Percentiles rank a stretch among this genome's conserved stretches.
Evolutionary conservation across 2,329 filamentous ascomycete species (phyloP).

Genomic region (Camillea tinctor): DNA sequence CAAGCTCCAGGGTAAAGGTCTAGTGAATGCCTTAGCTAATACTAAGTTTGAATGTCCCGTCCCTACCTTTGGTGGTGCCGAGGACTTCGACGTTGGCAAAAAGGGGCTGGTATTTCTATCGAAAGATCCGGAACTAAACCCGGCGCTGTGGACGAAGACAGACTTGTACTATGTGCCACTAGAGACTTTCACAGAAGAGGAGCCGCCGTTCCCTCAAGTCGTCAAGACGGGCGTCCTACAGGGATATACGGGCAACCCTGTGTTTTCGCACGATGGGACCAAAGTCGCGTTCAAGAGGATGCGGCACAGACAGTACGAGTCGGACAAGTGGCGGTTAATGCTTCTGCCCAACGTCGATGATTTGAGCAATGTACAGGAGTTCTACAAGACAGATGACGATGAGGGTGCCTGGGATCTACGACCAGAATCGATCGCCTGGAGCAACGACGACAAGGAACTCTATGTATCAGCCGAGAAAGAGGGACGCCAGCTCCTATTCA

Average conservation of each 20-base stretch:
- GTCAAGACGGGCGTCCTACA: slow-evolving; percentile 56
- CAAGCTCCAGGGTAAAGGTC: slow-evolving; percentile 41
- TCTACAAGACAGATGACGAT: slow-evolving; percentile 61
- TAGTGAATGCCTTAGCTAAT: slow-evolving; percentile 64
- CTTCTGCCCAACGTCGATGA: slow-evolving; percentile 61
- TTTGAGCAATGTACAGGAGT: slow-evolving; percentile 58
- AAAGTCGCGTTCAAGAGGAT: slow-evolving; percentile 77
- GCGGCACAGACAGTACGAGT: slow-evolving; percentile 74
- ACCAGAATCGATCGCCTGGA: slow-evolving; percentile 58
- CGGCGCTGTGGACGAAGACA: slow-evolving; percentile 75
- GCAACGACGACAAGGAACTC: slow-evolving; percentile 58
- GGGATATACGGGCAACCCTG: slow-evolving; percentile 65
- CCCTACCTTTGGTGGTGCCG: slow-evolving; percentile 73
- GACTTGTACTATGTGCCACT: slow-evolving; percentile 75
- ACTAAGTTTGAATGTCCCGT: slow-evolving; percentile 65
- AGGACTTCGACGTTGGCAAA: slow-evolving; percentile 74
- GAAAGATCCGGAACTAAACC: slow-evolving; percentile 69
- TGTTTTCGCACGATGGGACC: slow-evolving; percentile 72
- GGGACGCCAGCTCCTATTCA: slow-evolving; percentile 62
- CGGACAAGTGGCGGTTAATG: slow-evolving; percentile 70
- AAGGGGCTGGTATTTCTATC: slow-evolving; percentile 70
- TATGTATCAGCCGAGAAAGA: slow-evolving; percentile 73
- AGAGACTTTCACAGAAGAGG: slow-evolving; percentile 54
- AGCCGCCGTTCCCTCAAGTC: slow-evolving; percentile 50
- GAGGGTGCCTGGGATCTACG: slow-evolving; percentile 61